Evolutionary conservation across 129 eudicot genomes (phyloP).

Genomic region (Arctium minus): DNA sequence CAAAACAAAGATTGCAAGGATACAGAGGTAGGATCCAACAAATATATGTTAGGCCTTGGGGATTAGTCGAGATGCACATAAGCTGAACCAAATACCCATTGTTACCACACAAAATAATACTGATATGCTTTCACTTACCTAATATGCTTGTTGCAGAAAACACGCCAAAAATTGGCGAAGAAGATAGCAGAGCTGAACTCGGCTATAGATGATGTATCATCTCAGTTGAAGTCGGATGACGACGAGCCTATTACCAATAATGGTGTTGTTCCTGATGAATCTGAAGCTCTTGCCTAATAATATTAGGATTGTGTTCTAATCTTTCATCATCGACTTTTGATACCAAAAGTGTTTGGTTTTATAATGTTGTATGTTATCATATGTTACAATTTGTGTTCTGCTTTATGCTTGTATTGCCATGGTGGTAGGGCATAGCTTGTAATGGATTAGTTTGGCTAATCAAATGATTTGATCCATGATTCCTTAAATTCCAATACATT

Average conservation of each 20-base stretch:
- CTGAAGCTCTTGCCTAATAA: slow-evolving; percentile 34
- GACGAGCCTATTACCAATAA: slow-evolving; percentile 8
- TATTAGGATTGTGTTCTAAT: not conserved
- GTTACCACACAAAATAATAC: not conserved
- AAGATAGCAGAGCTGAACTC: slow-evolving; percentile 84
- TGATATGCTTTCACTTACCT: not conserved
- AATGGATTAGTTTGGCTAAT: not conserved
- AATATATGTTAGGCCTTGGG: not conserved
- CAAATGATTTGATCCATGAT: not conserved
- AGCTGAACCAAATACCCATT: not conserved
- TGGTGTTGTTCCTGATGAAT: slow-evolving; percentile 36
- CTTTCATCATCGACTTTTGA: not conserved
- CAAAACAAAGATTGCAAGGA: no score
- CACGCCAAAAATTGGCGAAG: slow-evolving; percentile 64
- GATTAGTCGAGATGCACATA: not conserved
- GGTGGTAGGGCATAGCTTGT: not conserved
- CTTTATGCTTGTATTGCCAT: not conserved
- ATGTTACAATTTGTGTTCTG: not conserved
- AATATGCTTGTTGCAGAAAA: slow-evolving; percentile 49
- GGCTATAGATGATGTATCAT: slow-evolving; percentile 78
- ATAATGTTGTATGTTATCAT: not conserved
- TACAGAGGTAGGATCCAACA: not conserved
- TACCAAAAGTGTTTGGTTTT: not conserved
- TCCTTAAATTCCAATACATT: not conserved
- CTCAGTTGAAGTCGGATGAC: slow-evolving; percentile 40